Percentiles rank a stretch among this genome's conserved stretches.
Evolutionary conservation across 1,284 basidiomycete species (phyloP).

Genomic region (Apiotrichum domesticum): DNA sequence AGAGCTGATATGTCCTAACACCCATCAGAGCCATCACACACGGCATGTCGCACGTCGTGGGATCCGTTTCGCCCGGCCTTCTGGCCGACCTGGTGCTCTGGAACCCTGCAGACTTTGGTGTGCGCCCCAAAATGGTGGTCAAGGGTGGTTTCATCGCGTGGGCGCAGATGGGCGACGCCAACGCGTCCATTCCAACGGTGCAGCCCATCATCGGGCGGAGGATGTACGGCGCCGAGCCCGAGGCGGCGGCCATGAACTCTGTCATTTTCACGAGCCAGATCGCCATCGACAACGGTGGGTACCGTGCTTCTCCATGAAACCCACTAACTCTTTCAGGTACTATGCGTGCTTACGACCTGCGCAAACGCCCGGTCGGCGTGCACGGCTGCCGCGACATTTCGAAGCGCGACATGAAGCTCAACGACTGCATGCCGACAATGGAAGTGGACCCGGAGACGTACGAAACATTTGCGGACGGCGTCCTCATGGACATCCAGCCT

Average conservation of each 20-base stretch:
- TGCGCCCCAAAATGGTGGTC: slow-evolving; percentile 84
- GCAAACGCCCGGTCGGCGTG: slow-evolving; percentile 71
- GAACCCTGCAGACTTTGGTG: slow-evolving; percentile 87
- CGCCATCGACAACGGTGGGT: slow-evolving; percentile 58
- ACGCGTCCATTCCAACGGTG: slow-evolving; percentile 87
- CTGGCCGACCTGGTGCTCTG: slow-evolving; percentile 93
- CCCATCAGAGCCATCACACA: slow-evolving; percentile 79
- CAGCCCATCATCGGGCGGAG: slow-evolving; percentile 78
- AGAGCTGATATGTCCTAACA: background rate
- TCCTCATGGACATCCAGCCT: slow-evolving; percentile 66
- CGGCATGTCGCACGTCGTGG: slow-evolving; percentile 82
- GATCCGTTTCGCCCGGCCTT: slow-evolving; percentile 72
- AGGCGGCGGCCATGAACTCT: slow-evolving; percentile 71
- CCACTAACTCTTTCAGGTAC: background rate
- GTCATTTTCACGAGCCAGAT: slow-evolving; percentile 76
- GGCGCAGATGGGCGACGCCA: slow-evolving; percentile 90
- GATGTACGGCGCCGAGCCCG: slow-evolving; percentile 79
- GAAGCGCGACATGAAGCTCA: slow-evolving; percentile 94
- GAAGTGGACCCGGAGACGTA: slow-evolving; percentile 88
- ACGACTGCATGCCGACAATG: slow-evolving; percentile 73
- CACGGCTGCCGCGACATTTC: slow-evolving; percentile 65
- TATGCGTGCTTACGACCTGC: slow-evolving; percentile 64
- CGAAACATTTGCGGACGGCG: slow-evolving; percentile 75
- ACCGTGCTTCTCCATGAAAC: background rate
- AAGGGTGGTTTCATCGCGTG: slow-evolving; percentile 92